Conservation (phyloP, 257 asterid genomes). For the Solanum ahanhuiri region DNA sequence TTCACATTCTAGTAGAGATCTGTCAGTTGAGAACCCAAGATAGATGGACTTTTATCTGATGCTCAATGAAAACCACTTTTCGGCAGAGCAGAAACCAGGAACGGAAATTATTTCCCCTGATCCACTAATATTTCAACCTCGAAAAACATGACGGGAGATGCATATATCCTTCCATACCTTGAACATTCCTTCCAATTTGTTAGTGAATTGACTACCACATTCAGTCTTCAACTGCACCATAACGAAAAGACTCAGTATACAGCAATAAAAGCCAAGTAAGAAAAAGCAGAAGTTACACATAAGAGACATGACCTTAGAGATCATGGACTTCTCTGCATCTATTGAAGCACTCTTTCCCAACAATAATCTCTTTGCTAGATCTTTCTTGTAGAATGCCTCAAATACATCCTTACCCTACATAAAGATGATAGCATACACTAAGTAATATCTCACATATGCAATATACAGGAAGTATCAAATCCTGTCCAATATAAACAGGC, state of each 20-base stretch:
- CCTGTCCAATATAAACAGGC: neutral
- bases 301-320: constrained; percentile 20
- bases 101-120: neutral
- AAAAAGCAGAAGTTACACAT: neutral
- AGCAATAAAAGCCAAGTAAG: neutral
- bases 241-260: neutral
- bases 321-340: constrained; percentile 93
- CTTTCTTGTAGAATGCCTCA: constrained; percentile 47
- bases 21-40: neutral
- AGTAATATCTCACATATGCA: neutral
- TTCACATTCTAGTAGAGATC: neutral
- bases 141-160: neutral
- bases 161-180: constrained; percentile 39
- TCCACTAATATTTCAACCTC: neutral
- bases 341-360: constrained; percentile 93
- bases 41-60: neutral
- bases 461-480: neutral
- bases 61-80: neutral
- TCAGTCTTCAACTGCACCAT: constrained; percentile 82
- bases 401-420: constrained; percentile 42
- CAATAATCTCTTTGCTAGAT: constrained; percentile 80
- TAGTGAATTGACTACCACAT: constrained; percentile 97
- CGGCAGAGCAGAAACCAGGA: neutral
- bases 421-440: neutral
- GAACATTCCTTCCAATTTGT: constrained; percentile 98